Evolutionary conservation across 495 filamentous ascomycete species (phyloP).

Genomic region (Opeltia flavorubescens): DNA sequence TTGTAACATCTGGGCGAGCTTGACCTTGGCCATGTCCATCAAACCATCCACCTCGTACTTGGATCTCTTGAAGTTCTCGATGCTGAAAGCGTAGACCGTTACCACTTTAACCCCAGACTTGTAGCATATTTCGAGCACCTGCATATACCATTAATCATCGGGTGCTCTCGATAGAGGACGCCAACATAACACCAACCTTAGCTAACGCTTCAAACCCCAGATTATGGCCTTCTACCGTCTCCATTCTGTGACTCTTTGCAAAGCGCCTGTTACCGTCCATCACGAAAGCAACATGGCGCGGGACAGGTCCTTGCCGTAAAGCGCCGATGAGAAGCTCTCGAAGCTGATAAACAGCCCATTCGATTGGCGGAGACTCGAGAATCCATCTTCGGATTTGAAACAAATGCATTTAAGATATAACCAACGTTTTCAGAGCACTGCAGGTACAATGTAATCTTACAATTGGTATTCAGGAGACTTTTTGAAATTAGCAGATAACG

Average conservation of each 20-base stretch:
- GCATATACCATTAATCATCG: background rate
- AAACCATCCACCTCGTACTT: conserved; percentile 93
- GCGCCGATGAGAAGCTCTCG: conserved; percentile 76
- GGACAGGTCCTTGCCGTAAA: conserved; percentile 77
- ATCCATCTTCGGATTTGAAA: conserved; percentile 75
- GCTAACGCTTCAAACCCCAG: conserved; percentile 91
- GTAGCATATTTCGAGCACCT: conserved; percentile 96
- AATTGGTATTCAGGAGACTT: too few relatives aligned
- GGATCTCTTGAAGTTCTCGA: conserved; percentile 98
- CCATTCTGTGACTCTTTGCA: conserved; percentile 76
- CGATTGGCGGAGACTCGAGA: conserved; percentile 71
- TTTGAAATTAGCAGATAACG: too few relatives aligned
- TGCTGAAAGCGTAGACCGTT: conserved; percentile 94
- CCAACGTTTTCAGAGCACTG: background rate
- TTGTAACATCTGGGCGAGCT: conserved; percentile 76
- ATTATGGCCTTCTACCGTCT: conserved; percentile 95
- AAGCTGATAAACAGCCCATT: conserved; percentile 60
- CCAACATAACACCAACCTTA: conserved; percentile 33
- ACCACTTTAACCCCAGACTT: conserved; percentile 87
- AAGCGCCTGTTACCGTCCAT: conserved; percentile 97
- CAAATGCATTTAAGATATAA: conserved; percentile 41
- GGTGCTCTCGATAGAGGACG: background rate
- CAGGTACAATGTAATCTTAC: too few relatives aligned
- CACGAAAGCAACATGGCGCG: conserved; percentile 89
- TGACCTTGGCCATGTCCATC: conserved; percentile 96